These are phyloP conservation scores for Malus hybrid DNA, from an alignment of 331 rosid species.

Conservation along the genomic window DNA sequence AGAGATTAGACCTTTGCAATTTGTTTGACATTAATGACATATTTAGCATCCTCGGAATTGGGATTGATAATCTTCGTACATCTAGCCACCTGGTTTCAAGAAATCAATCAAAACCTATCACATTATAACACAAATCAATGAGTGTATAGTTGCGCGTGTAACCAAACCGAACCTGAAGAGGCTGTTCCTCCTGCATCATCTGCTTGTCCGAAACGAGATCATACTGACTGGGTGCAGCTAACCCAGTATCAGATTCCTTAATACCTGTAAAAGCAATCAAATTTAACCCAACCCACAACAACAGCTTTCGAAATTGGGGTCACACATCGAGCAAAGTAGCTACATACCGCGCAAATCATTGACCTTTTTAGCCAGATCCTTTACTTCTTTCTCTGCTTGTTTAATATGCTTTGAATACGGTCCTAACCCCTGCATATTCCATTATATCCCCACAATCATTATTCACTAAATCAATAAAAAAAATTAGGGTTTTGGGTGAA, in stretches of 20 bases:
- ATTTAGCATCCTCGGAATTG: constrained; percentile 94
- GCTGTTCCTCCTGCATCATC: constrained; percentile 99
- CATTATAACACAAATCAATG: neutral
- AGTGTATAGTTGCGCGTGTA: neutral
- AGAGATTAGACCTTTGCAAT: constrained; percentile 67
- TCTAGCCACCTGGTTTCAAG: constrained; percentile 70
- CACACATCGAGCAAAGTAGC: neutral
- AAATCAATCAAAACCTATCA: constrained; percentile 14
- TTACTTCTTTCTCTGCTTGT: constrained; percentile 79
- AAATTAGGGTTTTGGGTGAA: neutral
- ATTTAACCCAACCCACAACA: neutral
- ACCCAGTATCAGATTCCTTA: constrained; percentile 97
- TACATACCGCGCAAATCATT: constrained; percentile 77
- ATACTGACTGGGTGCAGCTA: constrained; percentile 99
- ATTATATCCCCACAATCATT: neutral
- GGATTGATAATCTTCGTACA: constrained; percentile 97
- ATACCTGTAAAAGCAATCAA: constrained; percentile 46
- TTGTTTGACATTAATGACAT: constrained; percentile 92
- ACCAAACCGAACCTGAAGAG: constrained; percentile 62
- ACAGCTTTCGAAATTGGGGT: neutral
- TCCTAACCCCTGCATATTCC: constrained; percentile 70
- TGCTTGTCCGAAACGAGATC: constrained; percentile 99
- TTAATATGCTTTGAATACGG: constrained; percentile 82
- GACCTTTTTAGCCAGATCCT: constrained; percentile 91
- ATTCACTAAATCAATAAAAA: no score